These are phyloP conservation scores for Fraxinus greggii DNA, from an alignment of 305 asterid genomes.

Conservation along the genomic window DNA sequence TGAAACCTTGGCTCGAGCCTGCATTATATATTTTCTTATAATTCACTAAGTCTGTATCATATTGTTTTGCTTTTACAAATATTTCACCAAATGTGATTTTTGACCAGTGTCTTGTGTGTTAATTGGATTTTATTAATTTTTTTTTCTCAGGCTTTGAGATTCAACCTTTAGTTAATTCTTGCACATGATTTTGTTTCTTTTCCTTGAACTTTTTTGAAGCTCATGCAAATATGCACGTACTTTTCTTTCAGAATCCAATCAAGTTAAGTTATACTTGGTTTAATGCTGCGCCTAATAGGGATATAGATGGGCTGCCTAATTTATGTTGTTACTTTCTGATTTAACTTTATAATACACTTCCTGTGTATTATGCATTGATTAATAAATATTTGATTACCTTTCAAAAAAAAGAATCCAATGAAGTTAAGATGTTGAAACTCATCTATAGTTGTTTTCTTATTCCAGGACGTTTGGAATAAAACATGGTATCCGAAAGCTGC, in stretches of 20 bases:
- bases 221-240: not conserved
- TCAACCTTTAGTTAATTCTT: not conserved
- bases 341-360: too few species aligned
- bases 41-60: not conserved
- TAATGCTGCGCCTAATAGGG: too few species aligned
- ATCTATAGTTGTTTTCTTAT: slow-evolving; percentile 24
- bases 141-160: not conserved
- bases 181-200: not conserved
- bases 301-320: too few species aligned
- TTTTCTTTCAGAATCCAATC: not conserved
- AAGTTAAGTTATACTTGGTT: too few species aligned
- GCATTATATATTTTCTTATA: not conserved
- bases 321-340: too few species aligned
- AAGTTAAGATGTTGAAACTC: slow-evolving; percentile 4
- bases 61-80: not conserved
- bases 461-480: slow-evolving; percentile 83
- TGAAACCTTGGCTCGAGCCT: not conserved
- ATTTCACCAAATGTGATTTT: not conserved
- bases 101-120: not conserved
- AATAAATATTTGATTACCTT: too few species aligned
- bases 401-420: not conserved
- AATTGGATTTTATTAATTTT: not conserved
- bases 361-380: too few species aligned
- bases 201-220: slow-evolving; percentile 9
- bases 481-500: slow-evolving; percentile 96